Evolutionary conservation across 495 filamentous ascomycete species (phyloP).

Genomic region (Cercophora sp.): DNA sequence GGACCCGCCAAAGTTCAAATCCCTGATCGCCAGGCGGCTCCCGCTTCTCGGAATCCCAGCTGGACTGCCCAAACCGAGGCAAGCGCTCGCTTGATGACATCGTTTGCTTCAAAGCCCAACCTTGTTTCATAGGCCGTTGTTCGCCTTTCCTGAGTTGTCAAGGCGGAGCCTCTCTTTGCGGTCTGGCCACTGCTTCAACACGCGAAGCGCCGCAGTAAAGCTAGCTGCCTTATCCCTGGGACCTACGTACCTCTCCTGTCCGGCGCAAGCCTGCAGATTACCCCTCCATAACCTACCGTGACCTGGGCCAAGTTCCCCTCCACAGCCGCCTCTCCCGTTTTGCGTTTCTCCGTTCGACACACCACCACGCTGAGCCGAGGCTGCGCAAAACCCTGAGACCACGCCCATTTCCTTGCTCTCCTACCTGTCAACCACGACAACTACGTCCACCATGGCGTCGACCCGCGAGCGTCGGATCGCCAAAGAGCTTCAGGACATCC

Average conservation of each 20-base stretch:
- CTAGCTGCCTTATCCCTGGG: background rate
- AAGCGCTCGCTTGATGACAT: background rate
- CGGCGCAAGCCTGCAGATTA: slow-evolving; percentile 4
- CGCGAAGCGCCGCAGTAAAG: background rate
- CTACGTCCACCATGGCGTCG: slow-evolving; percentile 56
- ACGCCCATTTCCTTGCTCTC: background rate
- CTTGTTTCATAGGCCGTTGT: background rate
- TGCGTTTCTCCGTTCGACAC: background rate
- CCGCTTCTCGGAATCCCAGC: too few relatives aligned
- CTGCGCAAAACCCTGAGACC: background rate
- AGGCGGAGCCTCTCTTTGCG: background rate
- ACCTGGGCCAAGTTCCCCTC: slow-evolving; percentile 5
- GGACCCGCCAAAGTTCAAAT: too few relatives aligned
- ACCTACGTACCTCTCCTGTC: background rate
- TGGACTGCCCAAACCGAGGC: too few relatives aligned
- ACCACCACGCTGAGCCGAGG: background rate
- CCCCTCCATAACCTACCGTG: slow-evolving; percentile 4
- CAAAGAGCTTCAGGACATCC: slow-evolving; percentile 89
- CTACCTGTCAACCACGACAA: too few relatives aligned
- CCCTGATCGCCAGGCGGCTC: too few relatives aligned
- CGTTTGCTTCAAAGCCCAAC: background rate
- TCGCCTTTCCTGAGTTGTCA: background rate
- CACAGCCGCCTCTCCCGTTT: background rate
- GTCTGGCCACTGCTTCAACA: background rate
- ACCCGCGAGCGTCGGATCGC: slow-evolving; percentile 78